phyloP scores from a whole-genome alignment of 1,284 basidiomycete genomes.

The Phylloboletellus chloephorus region DNA sequence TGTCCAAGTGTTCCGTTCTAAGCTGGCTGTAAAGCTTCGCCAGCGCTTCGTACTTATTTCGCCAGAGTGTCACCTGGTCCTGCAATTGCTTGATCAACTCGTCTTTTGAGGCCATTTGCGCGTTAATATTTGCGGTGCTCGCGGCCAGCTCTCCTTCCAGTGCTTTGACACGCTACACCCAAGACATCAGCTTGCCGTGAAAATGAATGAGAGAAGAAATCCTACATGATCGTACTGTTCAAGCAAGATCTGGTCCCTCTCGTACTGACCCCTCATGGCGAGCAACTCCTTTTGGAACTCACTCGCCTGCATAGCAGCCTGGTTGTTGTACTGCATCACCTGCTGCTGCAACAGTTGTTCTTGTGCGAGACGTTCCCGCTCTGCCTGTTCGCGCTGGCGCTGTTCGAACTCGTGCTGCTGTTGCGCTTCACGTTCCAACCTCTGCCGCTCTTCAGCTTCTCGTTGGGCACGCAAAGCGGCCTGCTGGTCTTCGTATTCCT shows the following conservation, averaged over 20 bases:
- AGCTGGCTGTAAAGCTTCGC: conserved; percentile 99
- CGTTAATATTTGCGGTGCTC: conserved; percentile 75
- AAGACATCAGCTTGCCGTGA: conserved; percentile 12
- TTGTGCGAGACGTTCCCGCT: conserved; percentile 84
- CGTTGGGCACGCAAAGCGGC: conserved; percentile 73
- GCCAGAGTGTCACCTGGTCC: conserved; percentile 95
- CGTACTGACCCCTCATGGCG: conserved; percentile 94
- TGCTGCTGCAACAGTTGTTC: conserved; percentile 82
- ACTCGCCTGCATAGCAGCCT: conserved; percentile 61
- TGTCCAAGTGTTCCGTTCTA: conserved; percentile 94
- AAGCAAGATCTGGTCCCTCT: conserved; percentile 95
- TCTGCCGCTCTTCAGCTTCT: conserved; percentile 77
- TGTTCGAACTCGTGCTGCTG: conserved; percentile 91
- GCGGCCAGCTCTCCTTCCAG: conserved; percentile 88
- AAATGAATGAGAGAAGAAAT: neutral
- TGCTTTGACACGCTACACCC: conserved; percentile 82
- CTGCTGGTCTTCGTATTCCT: conserved; percentile 97
- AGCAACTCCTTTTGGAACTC: conserved; percentile 91
- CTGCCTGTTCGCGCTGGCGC: conserved; percentile 82
- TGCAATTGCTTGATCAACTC: conserved; percentile 94
- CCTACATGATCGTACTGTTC: conserved; percentile 95
- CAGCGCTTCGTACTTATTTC: conserved; percentile 97
- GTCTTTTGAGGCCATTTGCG: conserved; percentile 91
- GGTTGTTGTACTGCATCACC: conserved; percentile 69
- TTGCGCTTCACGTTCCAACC: conserved; percentile 73